Evolutionary conservation across 768 basidiomycete genomes (phyloP), one percentile per base, ranked within the genome.

Genomic region (Roridomyces roridus): DNA sequence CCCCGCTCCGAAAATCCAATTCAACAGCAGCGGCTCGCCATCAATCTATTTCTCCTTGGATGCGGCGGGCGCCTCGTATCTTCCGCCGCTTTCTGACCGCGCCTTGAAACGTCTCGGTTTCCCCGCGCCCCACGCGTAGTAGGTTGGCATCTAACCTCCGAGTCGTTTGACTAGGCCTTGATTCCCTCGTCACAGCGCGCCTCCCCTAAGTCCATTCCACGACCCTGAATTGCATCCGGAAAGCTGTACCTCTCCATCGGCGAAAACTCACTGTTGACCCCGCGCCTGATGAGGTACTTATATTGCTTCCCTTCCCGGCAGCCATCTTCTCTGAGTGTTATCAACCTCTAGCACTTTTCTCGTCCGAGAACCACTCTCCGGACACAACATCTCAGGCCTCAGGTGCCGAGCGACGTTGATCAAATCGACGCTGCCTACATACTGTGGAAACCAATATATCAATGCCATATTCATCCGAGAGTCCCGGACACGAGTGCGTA

Each of bases 391-490:
- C 55, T 62, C 24, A n/a, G n/a, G n/a, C n/a, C n/a, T n/a, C n/a
- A 49, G 46, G 26, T 62, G 57, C 21, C 40, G 60, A 2, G 35
- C 28, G 6, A 62, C 60, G 11, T 29, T 62, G 3, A 26, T 54
- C 26, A 53, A 53, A 45, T 45, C 55, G 26, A 42, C 35, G 4
- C 37, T 62, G 12, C 60, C 60, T 9, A n/a, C n/a, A n/a, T n/a
- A 62, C 60, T 7, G 60, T 62, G 2, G 55, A 62, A 23, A 55
- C 6, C 24, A 62, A 20, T 62, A 62, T 24, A 41, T 62, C 55
- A 62, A 62, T 25, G 55, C 41, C 45, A 57, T 39, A 56, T 63
- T 26, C 51, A 57, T 24, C 60, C 60, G 10, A 25, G 35, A n/a
- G 51, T 61, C 5, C 50, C 15, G n/a, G 31, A 56, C 26, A 61